phyloP scores from a whole-genome alignment of 805 yeast species.

The Barnettozyma wickerhamii region DNA sequence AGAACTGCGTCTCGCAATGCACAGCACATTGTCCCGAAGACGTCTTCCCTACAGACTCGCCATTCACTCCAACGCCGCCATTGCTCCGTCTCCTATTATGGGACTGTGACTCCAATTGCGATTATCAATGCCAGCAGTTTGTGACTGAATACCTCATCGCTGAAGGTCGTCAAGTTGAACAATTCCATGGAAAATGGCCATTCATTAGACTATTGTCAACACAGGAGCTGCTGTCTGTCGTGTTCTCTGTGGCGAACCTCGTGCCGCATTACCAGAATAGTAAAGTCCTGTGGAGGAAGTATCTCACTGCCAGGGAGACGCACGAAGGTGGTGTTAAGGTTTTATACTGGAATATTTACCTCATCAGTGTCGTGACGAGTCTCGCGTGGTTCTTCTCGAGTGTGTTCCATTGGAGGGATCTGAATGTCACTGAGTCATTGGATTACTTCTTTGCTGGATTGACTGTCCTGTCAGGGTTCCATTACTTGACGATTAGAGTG shows the following conservation, averaged over 20 bases:
- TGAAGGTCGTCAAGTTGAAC: slow-evolving; percentile 54
- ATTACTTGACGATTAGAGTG: slow-evolving; percentile 58
- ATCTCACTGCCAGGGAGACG: slow-evolving; percentile 2
- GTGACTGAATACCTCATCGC: slow-evolving; percentile 53
- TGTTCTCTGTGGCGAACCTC: slow-evolving; percentile 72
- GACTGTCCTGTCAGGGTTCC: slow-evolving; percentile 78
- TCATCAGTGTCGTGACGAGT: slow-evolving; percentile 62
- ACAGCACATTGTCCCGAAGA: slow-evolving; percentile 1
- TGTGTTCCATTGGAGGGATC: slow-evolving; percentile 85
- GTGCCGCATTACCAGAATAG: slow-evolving; percentile 57
- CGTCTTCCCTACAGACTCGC: slow-evolving; percentile 9
- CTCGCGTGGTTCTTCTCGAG: slow-evolving; percentile 87
- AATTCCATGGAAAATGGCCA: slow-evolving; percentile 99
- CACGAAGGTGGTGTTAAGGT: slow-evolving; percentile 11
- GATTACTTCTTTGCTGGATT: slow-evolving; percentile 94
- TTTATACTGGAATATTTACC: slow-evolving; percentile 32
- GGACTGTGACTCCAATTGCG: slow-evolving; percentile 81
- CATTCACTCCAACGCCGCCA: slow-evolving; percentile 2
- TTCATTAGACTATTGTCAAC: slow-evolving; percentile 70
- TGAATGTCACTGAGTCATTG: slow-evolving; percentile 69
- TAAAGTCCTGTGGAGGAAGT: slow-evolving; percentile 24
- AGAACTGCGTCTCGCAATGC: slow-evolving; percentile 13
- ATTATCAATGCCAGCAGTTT: slow-evolving; percentile 84
- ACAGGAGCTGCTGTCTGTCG: slow-evolving; percentile 78
- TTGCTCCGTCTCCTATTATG: slow-evolving; percentile 49